Evolutionary conservation across 129 eudicot species (phyloP).

Genomic region (Lactuca sativa): DNA sequence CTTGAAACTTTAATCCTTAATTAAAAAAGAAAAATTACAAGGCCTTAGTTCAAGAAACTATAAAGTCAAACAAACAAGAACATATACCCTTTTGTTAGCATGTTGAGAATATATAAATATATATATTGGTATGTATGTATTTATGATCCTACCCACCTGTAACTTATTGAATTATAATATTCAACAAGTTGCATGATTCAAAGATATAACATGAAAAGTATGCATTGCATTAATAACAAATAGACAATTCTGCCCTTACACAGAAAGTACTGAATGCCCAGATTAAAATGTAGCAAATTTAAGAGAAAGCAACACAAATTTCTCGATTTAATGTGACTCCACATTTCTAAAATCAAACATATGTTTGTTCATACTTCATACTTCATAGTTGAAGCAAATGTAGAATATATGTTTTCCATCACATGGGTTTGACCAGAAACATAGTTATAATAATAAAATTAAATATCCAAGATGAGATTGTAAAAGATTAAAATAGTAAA

Average conservation of each 20-base stretch:
- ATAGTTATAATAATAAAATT: constrained; percentile 33
- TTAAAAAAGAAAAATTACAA: constrained; percentile 21
- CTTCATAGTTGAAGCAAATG: constrained; percentile 31
- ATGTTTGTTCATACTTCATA: constrained; percentile 12
- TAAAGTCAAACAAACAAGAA: constrained; percentile 32
- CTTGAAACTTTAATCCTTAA: constrained; percentile 26
- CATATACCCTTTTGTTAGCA: neutral
- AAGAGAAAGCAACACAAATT: constrained; percentile 28
- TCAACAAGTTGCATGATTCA: constrained; percentile 36
- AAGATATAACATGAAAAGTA: constrained; percentile 24
- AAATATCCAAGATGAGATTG: constrained; percentile 20
- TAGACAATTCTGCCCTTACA: constrained; percentile 30
- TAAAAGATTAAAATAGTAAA: too few relatives aligned
- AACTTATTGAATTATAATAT: constrained; percentile 30
- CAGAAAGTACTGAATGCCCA: constrained; percentile 33
- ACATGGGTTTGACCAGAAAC: constrained; percentile 53
- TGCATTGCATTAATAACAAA: constrained; percentile 36
- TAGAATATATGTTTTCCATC: constrained; percentile 41
- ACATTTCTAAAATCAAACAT: constrained; percentile 46
- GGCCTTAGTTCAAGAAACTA: constrained; percentile 14
- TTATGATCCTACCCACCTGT: constrained; percentile 45
- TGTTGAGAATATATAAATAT: neutral
- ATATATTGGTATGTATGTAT: constrained; percentile 26
- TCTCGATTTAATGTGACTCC: constrained; percentile 35
- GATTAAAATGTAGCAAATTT: constrained; percentile 29